Conservation (phyloP, 2,329 filamentous ascomycete species). For the Colletotrichum sp. region DNA sequence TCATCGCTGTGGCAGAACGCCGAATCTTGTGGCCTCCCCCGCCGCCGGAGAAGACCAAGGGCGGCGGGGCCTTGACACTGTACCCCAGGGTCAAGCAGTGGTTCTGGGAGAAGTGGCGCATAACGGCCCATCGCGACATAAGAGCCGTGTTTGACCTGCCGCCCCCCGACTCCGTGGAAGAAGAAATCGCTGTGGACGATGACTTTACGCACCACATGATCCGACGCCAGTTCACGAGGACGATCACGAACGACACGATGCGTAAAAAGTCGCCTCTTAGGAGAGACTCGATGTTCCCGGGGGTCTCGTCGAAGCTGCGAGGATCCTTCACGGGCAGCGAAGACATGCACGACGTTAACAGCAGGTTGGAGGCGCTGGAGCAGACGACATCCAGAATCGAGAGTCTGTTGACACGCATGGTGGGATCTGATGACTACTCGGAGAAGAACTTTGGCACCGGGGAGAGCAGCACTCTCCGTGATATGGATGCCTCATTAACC, state of each 20-base stretch:
- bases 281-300: slow-evolving; percentile 63
- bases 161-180: slow-evolving; percentile 65
- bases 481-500: slow-evolving; percentile 30
- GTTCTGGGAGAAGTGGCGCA: slow-evolving; percentile 72
- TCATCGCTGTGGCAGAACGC: slow-evolving; percentile 75
- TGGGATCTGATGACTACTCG: slow-evolving; percentile 27
- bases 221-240: slow-evolving; percentile 58
- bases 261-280: slow-evolving; percentile 42
- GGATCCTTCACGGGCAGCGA: slow-evolving; percentile 52
- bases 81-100: slow-evolving; percentile 38
- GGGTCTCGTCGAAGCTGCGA: slow-evolving; percentile 55
- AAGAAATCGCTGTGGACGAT: slow-evolving; percentile 65
- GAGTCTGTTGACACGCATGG: slow-evolving; percentile 46
- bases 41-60: slow-evolving; percentile 22
- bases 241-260: slow-evolving; percentile 42
- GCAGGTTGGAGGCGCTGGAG: slow-evolving; percentile 55
- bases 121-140: slow-evolving; percentile 75
- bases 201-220: slow-evolving; percentile 64
- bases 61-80: slow-evolving; percentile 24
- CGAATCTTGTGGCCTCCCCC: slow-evolving; percentile 64
- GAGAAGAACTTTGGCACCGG: slow-evolving; percentile 30
- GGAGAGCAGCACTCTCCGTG: slow-evolving; percentile 30
- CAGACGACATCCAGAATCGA: slow-evolving; percentile 54
- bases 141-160: slow-evolving; percentile 75
- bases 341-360: slow-evolving; percentile 48